Conservation (phyloP, 75 land plant genomes). For the Cunninghamia lanceolata region DNA sequence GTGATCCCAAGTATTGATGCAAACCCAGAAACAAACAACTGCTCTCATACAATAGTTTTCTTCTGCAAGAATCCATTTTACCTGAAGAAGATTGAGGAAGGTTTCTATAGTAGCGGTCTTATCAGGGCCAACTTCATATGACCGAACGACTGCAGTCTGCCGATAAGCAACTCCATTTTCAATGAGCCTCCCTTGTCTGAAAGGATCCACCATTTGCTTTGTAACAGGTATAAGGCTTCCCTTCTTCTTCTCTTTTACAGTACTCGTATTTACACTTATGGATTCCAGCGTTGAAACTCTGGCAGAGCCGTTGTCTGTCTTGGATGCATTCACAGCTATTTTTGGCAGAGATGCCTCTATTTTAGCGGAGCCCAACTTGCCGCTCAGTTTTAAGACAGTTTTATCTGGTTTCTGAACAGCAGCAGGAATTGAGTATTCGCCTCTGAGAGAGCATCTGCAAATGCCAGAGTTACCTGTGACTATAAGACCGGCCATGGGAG, state of each 20-base stretch:
- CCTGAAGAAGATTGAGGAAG: slow-evolving; percentile 73
- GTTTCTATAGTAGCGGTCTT: slow-evolving; percentile 71
- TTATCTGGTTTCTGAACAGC: not conserved
- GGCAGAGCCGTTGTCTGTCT: not conserved
- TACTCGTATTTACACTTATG: not conserved
- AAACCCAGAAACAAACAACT: too few relatives aligned
- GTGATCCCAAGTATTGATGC: too few relatives aligned
- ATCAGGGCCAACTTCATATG: slow-evolving; percentile 79
- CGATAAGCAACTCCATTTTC: slow-evolving; percentile 56
- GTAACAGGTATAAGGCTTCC: slow-evolving; percentile 19
- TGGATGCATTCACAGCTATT: not conserved
- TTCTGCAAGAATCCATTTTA: not conserved
- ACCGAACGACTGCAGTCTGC: slow-evolving; percentile 70
- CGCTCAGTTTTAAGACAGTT: not conserved
- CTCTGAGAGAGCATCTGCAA: not conserved
- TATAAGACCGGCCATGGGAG: not conserved
- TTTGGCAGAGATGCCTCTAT: not conserved
- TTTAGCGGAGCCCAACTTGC: not conserved
- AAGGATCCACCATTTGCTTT: slow-evolving; percentile 48
- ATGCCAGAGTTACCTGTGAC: not conserved
- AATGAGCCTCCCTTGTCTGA: slow-evolving; percentile 54
- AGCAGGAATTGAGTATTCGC: not conserved
- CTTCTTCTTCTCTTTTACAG: not conserved
- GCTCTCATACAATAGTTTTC: not conserved
- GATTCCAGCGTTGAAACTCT: not conserved